Evolutionary conservation across 345 rosid species (phyloP), one percentile per base, ranked within the genome.

Genomic region (Heritiera fomes): DNA sequence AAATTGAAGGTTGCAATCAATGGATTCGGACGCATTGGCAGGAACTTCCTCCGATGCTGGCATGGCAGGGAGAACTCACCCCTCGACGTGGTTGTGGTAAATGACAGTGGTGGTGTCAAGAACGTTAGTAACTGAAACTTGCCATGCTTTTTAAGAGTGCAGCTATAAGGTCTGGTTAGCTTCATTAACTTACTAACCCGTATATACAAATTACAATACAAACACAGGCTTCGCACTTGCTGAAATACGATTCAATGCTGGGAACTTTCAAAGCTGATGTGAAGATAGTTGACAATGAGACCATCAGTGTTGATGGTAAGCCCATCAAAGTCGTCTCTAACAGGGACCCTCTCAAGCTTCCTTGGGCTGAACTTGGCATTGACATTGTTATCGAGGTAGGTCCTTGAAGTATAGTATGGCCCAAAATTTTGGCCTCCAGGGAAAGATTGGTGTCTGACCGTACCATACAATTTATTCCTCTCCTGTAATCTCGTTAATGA

Each of bases 21-120:
- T 75, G 98, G 99, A 72, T 96, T 94, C 66, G 99, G 99, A 81
- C 84, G 99, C 76, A 94, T 96, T 85, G 99, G 99, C 75, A 87
- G 99, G 88, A 96, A 96, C 89, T 94, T 96, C 84, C 94, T 96
- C 15, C 86, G 98, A 77, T 96, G 99, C 88, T 96, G 99, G 99
- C 99, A 94, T 9, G 99, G 97, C 13, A 88, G 99, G 82, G 86
- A 92, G 59, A 85, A 92, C 90, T 96, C 98, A 2, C 99, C 99
- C 53, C 92, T 96, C 1, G 99, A 96, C 7, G 97, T 96, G 14
- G 13, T 96, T 71, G 97, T 96, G 0, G 91, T 96, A 83, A 96
- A 96, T 53, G 99, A 96, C 97, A 94, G 98, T 47, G 98, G 95
- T 45, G 99, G 98, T 90, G 99, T 96, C 82, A 96, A 87, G 91